Conservation (phyloP, 2,329 filamentous ascomycete genomes). For the Apiospora sp. region DNA sequence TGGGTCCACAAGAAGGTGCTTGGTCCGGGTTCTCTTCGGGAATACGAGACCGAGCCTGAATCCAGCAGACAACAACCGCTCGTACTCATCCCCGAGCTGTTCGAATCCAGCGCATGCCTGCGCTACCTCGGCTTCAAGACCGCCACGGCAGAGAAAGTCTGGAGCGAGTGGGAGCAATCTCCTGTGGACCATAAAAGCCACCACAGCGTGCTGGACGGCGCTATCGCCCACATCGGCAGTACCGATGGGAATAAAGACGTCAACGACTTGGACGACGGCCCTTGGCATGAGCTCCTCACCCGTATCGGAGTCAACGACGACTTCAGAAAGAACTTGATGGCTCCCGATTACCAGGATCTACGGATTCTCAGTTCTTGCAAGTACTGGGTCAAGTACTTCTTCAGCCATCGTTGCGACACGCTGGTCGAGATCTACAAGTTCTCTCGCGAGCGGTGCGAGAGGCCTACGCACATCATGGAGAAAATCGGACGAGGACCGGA, state of each 20-base stretch:
- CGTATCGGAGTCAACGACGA: background rate
- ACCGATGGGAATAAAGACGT: background rate
- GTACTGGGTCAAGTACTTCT: background rate
- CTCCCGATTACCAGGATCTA: background rate
- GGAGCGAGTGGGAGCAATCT: background rate
- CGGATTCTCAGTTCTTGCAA: background rate
- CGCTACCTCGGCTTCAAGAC: background rate
- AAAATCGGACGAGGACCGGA: background rate
- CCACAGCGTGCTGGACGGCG: background rate
- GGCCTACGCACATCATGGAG: too few relatives aligned
- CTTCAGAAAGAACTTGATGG: background rate
- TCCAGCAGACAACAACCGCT: background rate
- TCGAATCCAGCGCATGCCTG: conserved; percentile 8
- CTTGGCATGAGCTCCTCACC: background rate
- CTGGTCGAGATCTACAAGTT: background rate
- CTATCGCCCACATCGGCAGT: background rate
- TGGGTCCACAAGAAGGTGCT: background rate
- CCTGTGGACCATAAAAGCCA: background rate
- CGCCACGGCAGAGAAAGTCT: background rate
- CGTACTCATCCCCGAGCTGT: background rate
- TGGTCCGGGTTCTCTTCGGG: background rate
- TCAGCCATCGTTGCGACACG: background rate
- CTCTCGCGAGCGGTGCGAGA: background rate
- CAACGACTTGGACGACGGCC: background rate
- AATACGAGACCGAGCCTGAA: background rate